Evolutionary conservation across 2,329 filamentous ascomycete genomes (phyloP).

Genomic region (Xylaria sp.): DNA sequence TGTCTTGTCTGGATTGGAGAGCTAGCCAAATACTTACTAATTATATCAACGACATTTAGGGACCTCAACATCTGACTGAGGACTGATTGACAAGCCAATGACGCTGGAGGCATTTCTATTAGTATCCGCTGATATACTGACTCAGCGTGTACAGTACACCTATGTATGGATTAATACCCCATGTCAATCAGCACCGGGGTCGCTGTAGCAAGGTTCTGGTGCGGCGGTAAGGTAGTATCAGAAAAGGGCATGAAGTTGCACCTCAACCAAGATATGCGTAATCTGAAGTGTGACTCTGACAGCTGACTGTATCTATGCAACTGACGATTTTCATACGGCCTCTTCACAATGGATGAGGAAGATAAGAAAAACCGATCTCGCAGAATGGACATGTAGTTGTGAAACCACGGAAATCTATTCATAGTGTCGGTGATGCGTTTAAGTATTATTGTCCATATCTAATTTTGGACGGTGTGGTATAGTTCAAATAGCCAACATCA

Average conservation of each 20-base stretch:
- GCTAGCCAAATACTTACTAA: not conserved
- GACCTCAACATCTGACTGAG: not conserved
- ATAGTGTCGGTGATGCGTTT: constrained; percentile 13
- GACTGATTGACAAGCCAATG: not conserved
- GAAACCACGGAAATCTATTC: constrained; percentile 30
- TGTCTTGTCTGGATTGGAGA: not conserved
- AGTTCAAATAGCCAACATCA: not conserved
- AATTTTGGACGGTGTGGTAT: constrained; percentile 1
- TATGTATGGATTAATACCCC: constrained; percentile 12
- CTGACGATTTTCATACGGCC: not conserved
- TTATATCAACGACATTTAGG: not conserved
- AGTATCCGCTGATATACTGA: not conserved
- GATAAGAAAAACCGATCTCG: not conserved
- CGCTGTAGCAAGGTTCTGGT: constrained; percentile 17
- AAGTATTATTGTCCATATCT: constrained; percentile 10
- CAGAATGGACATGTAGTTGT: constrained; percentile 5
- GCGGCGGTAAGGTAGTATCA: constrained; percentile 24
- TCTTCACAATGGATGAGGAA: not conserved
- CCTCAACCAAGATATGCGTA: not conserved
- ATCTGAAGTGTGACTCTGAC: constrained; percentile 10
- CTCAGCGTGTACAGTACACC: not conserved
- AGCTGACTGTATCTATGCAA: constrained; percentile 9
- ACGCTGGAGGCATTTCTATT: constrained; percentile 6
- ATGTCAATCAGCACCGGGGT: constrained; percentile 14
- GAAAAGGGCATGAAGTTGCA: not conserved